Conservation (phyloP, 2,329 filamentous ascomycete species). For the Exophiala sp. region DNA sequence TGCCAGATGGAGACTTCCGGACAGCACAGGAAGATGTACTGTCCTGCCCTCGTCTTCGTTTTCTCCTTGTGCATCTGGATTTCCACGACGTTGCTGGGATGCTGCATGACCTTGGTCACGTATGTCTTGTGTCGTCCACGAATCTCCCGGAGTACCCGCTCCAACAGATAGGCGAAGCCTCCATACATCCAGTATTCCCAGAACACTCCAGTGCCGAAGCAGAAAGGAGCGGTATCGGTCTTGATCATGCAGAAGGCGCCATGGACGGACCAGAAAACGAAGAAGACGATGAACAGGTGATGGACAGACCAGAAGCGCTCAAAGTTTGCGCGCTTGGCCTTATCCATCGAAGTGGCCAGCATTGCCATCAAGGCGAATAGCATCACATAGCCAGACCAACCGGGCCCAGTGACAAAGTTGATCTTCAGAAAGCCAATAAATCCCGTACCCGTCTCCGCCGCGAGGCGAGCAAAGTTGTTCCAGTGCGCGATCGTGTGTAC, state of each 20-base stretch:
- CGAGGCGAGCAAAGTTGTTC: slow-evolving; percentile 78
- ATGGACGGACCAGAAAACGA: slow-evolving; percentile 87
- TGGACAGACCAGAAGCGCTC: slow-evolving; percentile 90
- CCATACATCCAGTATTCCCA: slow-evolving; percentile 90
- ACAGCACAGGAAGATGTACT: slow-evolving; percentile 85
- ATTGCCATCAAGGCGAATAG: slow-evolving; percentile 73
- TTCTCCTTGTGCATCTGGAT: slow-evolving; percentile 90
- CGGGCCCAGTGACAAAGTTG: slow-evolving; percentile 74
- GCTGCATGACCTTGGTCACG: slow-evolving; percentile 84
- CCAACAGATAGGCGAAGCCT: slow-evolving; percentile 74
- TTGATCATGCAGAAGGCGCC: slow-evolving; percentile 90
- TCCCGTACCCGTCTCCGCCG: slow-evolving; percentile 70
- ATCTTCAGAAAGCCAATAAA: slow-evolving; percentile 73
- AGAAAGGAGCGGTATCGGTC: slow-evolving; percentile 75
- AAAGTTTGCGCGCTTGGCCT: slow-evolving; percentile 74
- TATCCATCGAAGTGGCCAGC: slow-evolving; percentile 72
- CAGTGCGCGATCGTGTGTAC: slow-evolving; percentile 82
- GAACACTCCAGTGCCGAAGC: slow-evolving; percentile 73
- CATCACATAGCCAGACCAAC: slow-evolving; percentile 87
- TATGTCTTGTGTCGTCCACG: slow-evolving; percentile 79
- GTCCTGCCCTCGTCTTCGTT: slow-evolving; percentile 72
- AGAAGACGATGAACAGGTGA: slow-evolving; percentile 83
- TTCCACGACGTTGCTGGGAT: slow-evolving; percentile 83
- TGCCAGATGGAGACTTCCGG: slow-evolving; percentile 84
- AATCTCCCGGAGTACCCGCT: slow-evolving; percentile 73